phyloP scores from a whole-genome alignment of 768 basidiomycete species.

The Suillus spraguei region DNA sequence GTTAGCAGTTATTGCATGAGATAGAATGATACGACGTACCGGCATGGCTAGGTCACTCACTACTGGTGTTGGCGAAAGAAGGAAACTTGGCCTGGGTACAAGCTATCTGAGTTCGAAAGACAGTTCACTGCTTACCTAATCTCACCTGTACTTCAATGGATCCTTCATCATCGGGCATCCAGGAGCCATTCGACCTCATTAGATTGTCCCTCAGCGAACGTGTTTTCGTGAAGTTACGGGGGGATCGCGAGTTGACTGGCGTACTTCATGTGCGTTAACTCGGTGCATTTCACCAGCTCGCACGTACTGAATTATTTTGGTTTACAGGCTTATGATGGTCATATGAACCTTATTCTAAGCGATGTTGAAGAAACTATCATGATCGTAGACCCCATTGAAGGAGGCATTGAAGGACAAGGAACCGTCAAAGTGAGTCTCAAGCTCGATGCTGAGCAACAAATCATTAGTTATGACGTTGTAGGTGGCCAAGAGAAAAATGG shows the following conservation, averaged over 20 bases:
- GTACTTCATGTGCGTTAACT: conserved; percentile 78
- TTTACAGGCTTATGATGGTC: conserved; percentile 95
- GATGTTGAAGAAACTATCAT: conserved; percentile 98
- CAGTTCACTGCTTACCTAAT: conserved; percentile 27
- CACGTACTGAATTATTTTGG: conserved; percentile 16
- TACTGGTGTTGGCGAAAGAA: conserved; percentile 27
- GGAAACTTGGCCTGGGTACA: conserved; percentile 13
- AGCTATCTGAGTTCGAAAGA: conserved; percentile 33
- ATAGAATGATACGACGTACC: conserved; percentile 42
- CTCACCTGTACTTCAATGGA: conserved; percentile 53
- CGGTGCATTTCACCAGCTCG: conserved; percentile 6
- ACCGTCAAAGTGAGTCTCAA: conserved; percentile 61
- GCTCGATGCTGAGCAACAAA: background rate
- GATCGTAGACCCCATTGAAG: conserved; percentile 87
- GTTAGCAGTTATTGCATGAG: conserved; percentile 13
- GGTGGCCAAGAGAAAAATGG: conserved; percentile 93
- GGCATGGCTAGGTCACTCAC: conserved; percentile 50
- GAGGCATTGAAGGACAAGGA: conserved; percentile 53
- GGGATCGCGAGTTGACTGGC: conserved; percentile 90
- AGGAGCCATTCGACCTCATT: conserved; percentile 98
- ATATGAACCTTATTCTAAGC: conserved; percentile 98
- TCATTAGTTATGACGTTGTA: conserved; percentile 31
- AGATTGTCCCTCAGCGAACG: conserved; percentile 95
- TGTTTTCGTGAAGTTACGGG: conserved; percentile 96
- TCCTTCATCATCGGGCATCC: conserved; percentile 70